Evolutionary conservation across 2,329 filamentous ascomycete genomes (phyloP), one percentile per base, ranked within the genome.

Genomic region (Exserohilum turcica): DNA sequence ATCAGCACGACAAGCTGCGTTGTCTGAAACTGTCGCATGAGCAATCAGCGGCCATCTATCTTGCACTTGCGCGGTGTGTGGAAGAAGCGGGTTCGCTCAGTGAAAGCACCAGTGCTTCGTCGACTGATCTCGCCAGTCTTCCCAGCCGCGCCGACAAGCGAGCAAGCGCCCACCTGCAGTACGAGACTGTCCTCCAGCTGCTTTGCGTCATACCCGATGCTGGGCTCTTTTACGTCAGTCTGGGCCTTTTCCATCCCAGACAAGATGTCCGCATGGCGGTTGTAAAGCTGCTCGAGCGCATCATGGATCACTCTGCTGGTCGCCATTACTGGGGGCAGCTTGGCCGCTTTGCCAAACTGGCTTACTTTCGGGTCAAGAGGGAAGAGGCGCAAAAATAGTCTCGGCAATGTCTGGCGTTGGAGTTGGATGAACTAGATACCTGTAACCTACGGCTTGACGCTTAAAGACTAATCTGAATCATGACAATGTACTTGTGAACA

Each of bases 201-300:
- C 82, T 96, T 6, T 87, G 86, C 24, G 89, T 94, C 6, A 87
- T 91, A 5, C 91, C 91, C 6, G 91, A 96, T 65, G 90, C 89
- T 0, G 94, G 91, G 0, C 81, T 97, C 3, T 97, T 97, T 73
- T 96, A 97, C 66, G 77, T 99, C 21, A 90, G 89, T 5, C 83
- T 97, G 45, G 94, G 94, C 0, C 80, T 99, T 5, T 97, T 97
- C 73, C 94, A 99, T 77, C 91, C 92, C 49, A 86, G 92, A 60
- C 81, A 82, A 31, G 88, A 91, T 45, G 92, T 97, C 9, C 83
- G 94, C 31, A 77, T 88, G 63, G 86, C 86, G 49, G 90, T 91
- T 2, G 88, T 91, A 1, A 90, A 90, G 56, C 77, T 99, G 31
- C 75, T 99, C 18, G 91, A 93, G 62, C 84, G 92, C 18, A 86